Evolutionary conservation across 345 rosid species (phyloP).

Genomic region (Hibiscus tridactylites): DNA sequence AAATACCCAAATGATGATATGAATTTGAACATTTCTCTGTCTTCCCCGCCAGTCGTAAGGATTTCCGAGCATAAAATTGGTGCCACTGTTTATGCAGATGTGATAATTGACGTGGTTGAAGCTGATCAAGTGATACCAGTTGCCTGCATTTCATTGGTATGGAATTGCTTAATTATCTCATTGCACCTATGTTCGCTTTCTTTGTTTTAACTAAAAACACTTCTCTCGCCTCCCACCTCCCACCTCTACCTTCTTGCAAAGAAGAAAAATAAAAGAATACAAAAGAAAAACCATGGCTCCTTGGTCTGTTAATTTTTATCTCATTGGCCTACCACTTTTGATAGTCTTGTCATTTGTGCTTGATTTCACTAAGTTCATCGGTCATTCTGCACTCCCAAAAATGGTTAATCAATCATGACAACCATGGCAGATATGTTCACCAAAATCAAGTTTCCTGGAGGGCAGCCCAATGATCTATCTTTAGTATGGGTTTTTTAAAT

Average conservation of each 20-base stretch:
- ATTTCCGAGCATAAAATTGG: conserved; percentile 55
- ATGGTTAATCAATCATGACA: not conserved
- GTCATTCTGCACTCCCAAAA: not conserved
- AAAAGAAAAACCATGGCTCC: not conserved
- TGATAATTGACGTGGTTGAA: conserved; percentile 69
- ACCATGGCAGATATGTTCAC: not conserved
- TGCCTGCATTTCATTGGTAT: conserved; percentile 86
- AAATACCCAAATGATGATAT: conserved; percentile 84
- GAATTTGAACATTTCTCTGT: conserved; percentile 70
- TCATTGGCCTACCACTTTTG: not conserved
- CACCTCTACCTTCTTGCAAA: not conserved
- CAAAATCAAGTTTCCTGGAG: not conserved
- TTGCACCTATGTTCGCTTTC: not conserved
- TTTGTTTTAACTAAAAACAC: not conserved
- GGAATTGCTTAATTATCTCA: conserved; percentile 6
- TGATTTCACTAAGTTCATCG: not conserved
- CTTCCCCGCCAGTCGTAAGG: conserved; percentile 71
- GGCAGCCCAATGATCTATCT: not conserved
- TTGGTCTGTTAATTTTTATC: not conserved
- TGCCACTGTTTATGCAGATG: conserved; percentile 63
- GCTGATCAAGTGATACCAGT: conserved; percentile 68
- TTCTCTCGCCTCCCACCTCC: not conserved
- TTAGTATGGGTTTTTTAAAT: not conserved
- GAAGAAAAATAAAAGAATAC: not conserved
- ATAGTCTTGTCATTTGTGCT: not conserved